phyloP scores from a whole-genome alignment of 169 alveolate genomes.

The Eimeria tenella region DNA sequence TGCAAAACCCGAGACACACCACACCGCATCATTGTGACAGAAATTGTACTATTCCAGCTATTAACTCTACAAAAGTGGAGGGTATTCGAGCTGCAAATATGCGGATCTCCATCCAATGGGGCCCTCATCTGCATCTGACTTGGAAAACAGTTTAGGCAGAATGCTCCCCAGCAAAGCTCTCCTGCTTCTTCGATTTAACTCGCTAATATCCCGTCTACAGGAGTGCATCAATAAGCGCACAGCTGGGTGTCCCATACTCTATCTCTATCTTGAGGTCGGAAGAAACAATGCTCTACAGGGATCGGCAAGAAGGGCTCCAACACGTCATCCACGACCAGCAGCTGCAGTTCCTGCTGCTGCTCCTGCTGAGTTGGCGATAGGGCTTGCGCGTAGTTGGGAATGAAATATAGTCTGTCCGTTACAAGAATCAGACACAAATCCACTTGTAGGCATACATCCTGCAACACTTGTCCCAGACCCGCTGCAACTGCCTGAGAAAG shows the following conservation, averaged over 20 bases:
- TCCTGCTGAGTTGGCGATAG: constrained; percentile 14
- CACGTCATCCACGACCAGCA: constrained; percentile 64
- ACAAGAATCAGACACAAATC: constrained; percentile 68
- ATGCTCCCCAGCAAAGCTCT: too few relatives aligned
- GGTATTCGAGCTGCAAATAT: too few relatives aligned
- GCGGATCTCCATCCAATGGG: too few relatives aligned
- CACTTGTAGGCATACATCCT: constrained; percentile 50
- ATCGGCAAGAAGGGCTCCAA: constrained; percentile 76
- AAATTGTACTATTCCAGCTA: too few relatives aligned
- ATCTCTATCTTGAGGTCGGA: constrained; percentile 59
- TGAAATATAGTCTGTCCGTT: constrained; percentile 61
- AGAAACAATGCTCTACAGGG: constrained; percentile 72
- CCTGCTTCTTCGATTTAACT: too few relatives aligned
- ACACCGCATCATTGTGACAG: background rate
- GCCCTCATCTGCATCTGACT: too few relatives aligned
- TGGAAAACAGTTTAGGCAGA: too few relatives aligned
- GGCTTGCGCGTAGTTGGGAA: background rate
- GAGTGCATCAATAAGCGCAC: background rate
- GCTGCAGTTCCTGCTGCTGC: constrained; percentile 54
- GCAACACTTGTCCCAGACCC: constrained; percentile 62
- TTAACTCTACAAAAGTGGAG: too few relatives aligned
- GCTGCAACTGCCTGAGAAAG: constrained; percentile 69
- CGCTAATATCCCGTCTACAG: too few relatives aligned
- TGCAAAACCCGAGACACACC: constrained; percentile 30
- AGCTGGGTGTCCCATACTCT: background rate